Conservation (phyloP, 2,329 filamentous ascomycete genomes). For the Botrytis byssoidea region DNA sequence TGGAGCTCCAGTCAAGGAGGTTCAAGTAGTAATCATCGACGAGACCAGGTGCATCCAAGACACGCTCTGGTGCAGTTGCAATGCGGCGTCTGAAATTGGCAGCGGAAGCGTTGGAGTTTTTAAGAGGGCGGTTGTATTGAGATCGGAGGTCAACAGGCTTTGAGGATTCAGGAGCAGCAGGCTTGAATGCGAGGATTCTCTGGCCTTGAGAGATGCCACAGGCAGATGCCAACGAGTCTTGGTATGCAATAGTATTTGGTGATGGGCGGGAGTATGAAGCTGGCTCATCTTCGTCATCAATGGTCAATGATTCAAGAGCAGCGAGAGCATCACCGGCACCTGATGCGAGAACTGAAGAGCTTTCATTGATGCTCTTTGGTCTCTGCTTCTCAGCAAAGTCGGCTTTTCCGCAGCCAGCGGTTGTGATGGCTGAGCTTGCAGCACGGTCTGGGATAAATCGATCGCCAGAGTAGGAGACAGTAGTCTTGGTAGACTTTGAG, state of each 20-base stretch:
- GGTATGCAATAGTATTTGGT: slow-evolving; percentile 85
- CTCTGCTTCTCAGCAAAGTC: slow-evolving; percentile 68
- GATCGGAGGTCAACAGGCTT: slow-evolving; percentile 97
- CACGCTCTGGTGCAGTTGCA: slow-evolving; percentile 90
- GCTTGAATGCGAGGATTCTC: slow-evolving; percentile 97
- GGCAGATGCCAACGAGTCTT: slow-evolving; percentile 84
- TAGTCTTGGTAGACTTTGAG: slow-evolving; percentile 68
- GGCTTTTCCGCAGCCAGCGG: slow-evolving; percentile 79
- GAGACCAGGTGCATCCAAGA: slow-evolving; percentile 91
- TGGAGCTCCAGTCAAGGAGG: slow-evolving; percentile 95
- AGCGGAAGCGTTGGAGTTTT: slow-evolving; percentile 67
- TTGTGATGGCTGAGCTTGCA: slow-evolving; percentile 84
- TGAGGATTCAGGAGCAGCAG: slow-evolving; percentile 93
- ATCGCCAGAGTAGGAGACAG: slow-evolving; percentile 71
- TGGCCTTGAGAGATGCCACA: slow-evolving; percentile 93
- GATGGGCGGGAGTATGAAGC: slow-evolving; percentile 73
- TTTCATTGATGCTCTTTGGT: slow-evolving; percentile 69
- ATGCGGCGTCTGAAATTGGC: slow-evolving; percentile 90
- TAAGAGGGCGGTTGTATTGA: slow-evolving; percentile 96
- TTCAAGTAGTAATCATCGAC: slow-evolving; percentile 99
- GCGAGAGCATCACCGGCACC: slow-evolving; percentile 71
- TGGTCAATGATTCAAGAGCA: slow-evolving; percentile 74
- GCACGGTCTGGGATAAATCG: slow-evolving; percentile 94
- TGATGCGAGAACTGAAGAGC: slow-evolving; percentile 72
- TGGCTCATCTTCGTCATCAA: slow-evolving; percentile 68